A percentile compares a stretch with the other conserved stretches of the same genome.
These are phyloP conservation scores for Naegleria fowleri DNA, from an alignment of 208 protist genomes.

Conservation along the genomic window DNA sequence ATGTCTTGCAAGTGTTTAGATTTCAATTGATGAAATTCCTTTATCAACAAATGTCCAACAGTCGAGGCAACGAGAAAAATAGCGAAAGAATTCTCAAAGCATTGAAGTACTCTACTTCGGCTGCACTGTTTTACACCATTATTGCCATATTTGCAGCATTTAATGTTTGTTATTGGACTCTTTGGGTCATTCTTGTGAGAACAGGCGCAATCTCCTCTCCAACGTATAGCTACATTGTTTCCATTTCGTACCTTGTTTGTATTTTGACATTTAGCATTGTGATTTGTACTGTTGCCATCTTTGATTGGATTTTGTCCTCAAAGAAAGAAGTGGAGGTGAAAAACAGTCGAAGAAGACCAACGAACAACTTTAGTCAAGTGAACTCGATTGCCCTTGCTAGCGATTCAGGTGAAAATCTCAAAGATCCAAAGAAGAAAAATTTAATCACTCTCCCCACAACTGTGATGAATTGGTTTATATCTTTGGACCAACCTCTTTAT, in stretches of 20 bases:
- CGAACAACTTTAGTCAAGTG: not conserved
- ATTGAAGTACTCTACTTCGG: not conserved
- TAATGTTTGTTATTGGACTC: not conserved
- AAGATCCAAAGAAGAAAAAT: not conserved
- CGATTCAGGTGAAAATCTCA: not conserved
- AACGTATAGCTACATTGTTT: not conserved
- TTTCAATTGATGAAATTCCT: not conserved
- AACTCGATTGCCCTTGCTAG: not conserved
- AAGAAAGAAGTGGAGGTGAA: not conserved
- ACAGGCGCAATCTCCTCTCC: not conserved
- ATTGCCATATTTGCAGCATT: not conserved
- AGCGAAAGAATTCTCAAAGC: not conserved
- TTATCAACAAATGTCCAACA: not conserved
- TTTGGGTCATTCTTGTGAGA: not conserved
- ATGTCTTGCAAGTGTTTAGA: not conserved
- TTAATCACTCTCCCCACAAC: not conserved
- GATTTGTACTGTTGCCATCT: not conserved
- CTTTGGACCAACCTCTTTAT: not conserved
- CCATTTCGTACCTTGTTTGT: not conserved
- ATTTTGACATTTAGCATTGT: not conserved
- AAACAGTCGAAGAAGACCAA: not conserved
- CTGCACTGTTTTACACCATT: not conserved
- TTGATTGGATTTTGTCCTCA: not conserved
- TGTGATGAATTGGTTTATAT: not conserved
- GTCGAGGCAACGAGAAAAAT: not conserved